Base-by-base conservation (phyloP, 495 filamentous ascomycete species). In the Penicillium lagena region DNA sequence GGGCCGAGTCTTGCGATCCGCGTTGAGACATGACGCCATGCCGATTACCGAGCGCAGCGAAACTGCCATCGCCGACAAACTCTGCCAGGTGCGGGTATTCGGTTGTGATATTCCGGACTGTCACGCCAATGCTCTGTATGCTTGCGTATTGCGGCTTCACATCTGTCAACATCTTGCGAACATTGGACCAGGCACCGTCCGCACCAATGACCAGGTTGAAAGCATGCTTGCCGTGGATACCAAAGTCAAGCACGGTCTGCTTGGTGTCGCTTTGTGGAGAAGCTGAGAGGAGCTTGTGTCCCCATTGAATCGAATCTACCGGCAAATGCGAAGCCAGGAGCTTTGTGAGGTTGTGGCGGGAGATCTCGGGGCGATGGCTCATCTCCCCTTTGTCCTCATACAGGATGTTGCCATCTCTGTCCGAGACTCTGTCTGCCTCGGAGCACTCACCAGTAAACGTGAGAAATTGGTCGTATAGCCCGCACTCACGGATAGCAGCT, bases 201-300 rank as follows among this genome's bases (percentile, higher is more conserved):
- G 80, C 79, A 9, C 82, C 81, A 30, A 84, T 66, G 0, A 85
- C 64, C 0, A 83, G 58, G 52, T 82, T 76, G 45, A 73, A 76
- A 1, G 22, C 14, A 2, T 48, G 41, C 15, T 39, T 55, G 17
- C 50, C 52, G n/a, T 52, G 46, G n/a, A 38, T 12, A 1, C 61
- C 57, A 35, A 75, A 65, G 38, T 68, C 54, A 31, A 75, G 51
- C 33, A 39, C 45, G 34, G 56, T 63, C 35, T 35, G 39, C 12
- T 29, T 40, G 11, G 29, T 40, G 12, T 31, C 15, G 2, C 12
- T 28, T 22, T 22, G 22, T 22, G 22, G 22, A n/a, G 37, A 37
- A 4, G 40, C 46, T 8, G 30, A 31, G 15, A 50, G 15, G 17
- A 78, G 43, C 42, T 69, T 72, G 39, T 66, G 58, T n/a, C 45